Percentiles rank a stretch among this genome's conserved stretches.
These are phyloP conservation scores for Lepidium africanum DNA, from an alignment of 345 rosid genomes.

Conservation along the genomic window DNA sequence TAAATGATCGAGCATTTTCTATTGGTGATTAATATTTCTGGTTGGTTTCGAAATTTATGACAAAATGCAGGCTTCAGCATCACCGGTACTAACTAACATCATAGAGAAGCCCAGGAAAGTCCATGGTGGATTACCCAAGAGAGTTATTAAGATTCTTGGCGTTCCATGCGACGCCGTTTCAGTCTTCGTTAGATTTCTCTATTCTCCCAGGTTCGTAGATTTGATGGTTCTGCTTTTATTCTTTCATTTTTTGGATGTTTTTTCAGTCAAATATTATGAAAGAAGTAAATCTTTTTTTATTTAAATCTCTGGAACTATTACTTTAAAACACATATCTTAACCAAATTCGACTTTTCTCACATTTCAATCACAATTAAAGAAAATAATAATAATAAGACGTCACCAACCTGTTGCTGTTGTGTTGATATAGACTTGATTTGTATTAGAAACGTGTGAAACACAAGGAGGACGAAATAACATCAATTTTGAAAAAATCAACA, in stretches of 20 bases:
- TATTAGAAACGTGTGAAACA: slow-evolving; percentile 9
- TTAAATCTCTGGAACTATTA: not conserved
- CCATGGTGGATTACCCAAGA: slow-evolving; percentile 42
- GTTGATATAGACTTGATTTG: not conserved
- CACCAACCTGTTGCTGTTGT: not conserved
- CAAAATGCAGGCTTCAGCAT: slow-evolving; percentile 46
- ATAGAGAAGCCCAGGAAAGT: slow-evolving; percentile 38
- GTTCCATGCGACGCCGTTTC: slow-evolving; percentile 82
- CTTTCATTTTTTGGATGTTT: not conserved
- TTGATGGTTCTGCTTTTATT: not conserved
- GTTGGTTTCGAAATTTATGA: not conserved
- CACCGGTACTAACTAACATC: slow-evolving; percentile 55
- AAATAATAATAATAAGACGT: too few relatives aligned
- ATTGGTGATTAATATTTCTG: not conserved
- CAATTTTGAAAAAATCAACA: not conserved
- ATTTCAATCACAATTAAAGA: not conserved
- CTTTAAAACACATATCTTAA: not conserved
- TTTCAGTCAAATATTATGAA: not conserved
- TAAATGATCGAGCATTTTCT: not conserved
- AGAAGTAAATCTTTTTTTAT: not conserved
- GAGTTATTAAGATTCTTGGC: slow-evolving; percentile 59
- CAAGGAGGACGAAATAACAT: not conserved
- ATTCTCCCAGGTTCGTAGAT: slow-evolving; percentile 50
- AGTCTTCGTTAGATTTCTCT: slow-evolving; percentile 52
- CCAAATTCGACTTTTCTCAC: not conserved